Base-by-base conservation (phyloP, 2,329 filamentous ascomycete genomes). In the Talaromyces rugulosus region DNA sequence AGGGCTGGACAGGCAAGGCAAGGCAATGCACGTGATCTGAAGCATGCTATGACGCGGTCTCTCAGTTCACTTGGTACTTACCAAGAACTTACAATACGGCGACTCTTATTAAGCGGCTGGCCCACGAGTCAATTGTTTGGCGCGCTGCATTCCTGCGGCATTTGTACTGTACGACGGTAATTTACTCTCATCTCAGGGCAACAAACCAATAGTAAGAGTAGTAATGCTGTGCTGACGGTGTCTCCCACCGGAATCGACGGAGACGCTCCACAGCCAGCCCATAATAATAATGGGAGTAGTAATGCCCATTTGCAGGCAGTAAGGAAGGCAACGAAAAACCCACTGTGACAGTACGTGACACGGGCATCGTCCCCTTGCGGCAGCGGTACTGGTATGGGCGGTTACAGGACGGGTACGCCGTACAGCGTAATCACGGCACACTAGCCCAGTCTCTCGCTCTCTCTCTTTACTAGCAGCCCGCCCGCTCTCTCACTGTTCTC, bases 401-500 rank as follows among this genome's bases (percentile, higher is more conserved):
- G 44, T 23, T 23, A 23, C 23, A 23, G 23, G 23, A 23, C 23
- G 23, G 23, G 23, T 23, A 23, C 23, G 23, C 23, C 23, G n/a
- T n/a, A 14, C 44, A 27, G 44, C 44, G 5, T 23, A 23, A 23
- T 23, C 23, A 23, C 23, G 23, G 23, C 23, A 23, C 23, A 16
- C 23, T 9, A 31, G 50, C 27, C 12, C 23, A 23, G 27, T 44
- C 51, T 40, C 44, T 7, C 44, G 18, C 62, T 63, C 66, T 66
- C 63, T 23, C 56, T 47, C 62, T 34, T 51, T 56, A 51, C 40
- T 56, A 40, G 36, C 6, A 34, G 31, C 14, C 34, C 51, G 47
- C 51, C 36, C 58, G 47, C 58, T 60, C 58, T 63, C 63, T 42
- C 62, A 63, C 66, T 74, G 72, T 71, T 67, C 67, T 67, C 66